Percentiles rank a stretch among this genome's conserved stretches.
Conservation (phyloP, 768 basidiomycete species). For the Mycena belliarum region DNA sequence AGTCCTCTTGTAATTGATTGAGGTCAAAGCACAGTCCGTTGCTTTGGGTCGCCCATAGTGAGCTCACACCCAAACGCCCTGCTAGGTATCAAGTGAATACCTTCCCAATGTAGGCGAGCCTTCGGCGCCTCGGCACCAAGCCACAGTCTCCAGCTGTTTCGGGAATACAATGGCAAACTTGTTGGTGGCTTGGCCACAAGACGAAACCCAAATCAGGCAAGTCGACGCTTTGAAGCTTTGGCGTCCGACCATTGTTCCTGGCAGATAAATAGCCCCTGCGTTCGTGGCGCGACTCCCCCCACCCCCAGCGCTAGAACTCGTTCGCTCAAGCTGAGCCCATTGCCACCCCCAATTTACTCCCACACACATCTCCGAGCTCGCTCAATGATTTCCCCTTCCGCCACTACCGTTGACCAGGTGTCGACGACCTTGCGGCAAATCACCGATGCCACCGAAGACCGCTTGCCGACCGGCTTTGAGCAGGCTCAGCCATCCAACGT, state of each 20-base stretch:
- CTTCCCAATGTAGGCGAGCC: no score
- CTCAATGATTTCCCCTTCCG: not conserved
- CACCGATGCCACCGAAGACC: conserved; percentile 8
- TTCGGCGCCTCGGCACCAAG: no score
- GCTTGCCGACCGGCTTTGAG: not conserved
- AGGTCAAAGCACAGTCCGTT: no score
- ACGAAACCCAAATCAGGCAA: conserved; percentile 3
- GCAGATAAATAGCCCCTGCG: not conserved
- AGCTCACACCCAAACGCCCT: no score
- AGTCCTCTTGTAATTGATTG: no score
- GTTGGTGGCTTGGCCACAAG: not conserved
- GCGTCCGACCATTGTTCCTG: not conserved
- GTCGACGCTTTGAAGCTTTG: not conserved
- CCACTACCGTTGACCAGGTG: not conserved
- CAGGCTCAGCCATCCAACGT: not conserved
- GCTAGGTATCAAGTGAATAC: no score
- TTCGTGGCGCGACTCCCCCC: not conserved
- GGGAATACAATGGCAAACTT: no score
- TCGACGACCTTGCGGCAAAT: not conserved
- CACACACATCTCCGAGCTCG: not conserved
- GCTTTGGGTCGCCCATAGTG: no score
- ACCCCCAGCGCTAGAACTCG: not conserved
- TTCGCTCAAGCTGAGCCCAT: conserved; percentile 3
- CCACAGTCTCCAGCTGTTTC: no score
- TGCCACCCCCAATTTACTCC: not conserved